Base-by-base conservation (phyloP, 2,329 filamentous ascomycete genomes). In the Talaromyces sp. region DNA sequence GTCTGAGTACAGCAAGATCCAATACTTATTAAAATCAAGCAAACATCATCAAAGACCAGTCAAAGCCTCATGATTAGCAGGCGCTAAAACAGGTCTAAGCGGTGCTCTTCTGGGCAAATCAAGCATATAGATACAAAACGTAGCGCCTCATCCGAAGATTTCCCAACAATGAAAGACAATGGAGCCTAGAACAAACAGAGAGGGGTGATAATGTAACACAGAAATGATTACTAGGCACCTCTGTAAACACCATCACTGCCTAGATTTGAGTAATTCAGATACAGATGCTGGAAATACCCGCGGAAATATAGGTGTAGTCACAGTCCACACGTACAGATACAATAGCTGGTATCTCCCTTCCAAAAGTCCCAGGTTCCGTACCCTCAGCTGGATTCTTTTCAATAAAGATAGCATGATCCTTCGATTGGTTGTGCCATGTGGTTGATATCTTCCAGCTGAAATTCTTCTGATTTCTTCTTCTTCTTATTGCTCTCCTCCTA, bases 151-250 rank as follows among this genome's bases (percentile, higher is more conserved):
- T 57, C 58, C 41, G 52, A 58, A 47, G 25, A 43, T 25, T 25
- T 6, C 35, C 1, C n/a, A 54, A 15, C 31, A 31, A 60, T 43
- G 33, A 58, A 65, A 65, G 50, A 49, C 41, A 57, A 58, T 58
- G 25, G 10, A 45, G 17, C 6, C 25, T n/a, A 37, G 31, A 45
- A 39, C 39, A 63, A 57, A 47, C 27, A 45, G 17, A 43, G 4
- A 62, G 27, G 13, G 8, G 15, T 17, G 11, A 37, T 2, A 17
- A 27, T 22, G 25, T 62, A 56, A 56, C 52, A 39, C 60, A 39
- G 25, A 17, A 10, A 52, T 6, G 39, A n/a, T 62, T 31, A 22
- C 47, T 19, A 54, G 13, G 19, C 45, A 13, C 25, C 15, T 41
- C 31, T 62, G 25, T n/a, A 22, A 50, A 56, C 19, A 56, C 11